Evolutionary conservation across 2,329 filamentous ascomycete species (phyloP).

Genomic region (Elsinoe batatas): DNA sequence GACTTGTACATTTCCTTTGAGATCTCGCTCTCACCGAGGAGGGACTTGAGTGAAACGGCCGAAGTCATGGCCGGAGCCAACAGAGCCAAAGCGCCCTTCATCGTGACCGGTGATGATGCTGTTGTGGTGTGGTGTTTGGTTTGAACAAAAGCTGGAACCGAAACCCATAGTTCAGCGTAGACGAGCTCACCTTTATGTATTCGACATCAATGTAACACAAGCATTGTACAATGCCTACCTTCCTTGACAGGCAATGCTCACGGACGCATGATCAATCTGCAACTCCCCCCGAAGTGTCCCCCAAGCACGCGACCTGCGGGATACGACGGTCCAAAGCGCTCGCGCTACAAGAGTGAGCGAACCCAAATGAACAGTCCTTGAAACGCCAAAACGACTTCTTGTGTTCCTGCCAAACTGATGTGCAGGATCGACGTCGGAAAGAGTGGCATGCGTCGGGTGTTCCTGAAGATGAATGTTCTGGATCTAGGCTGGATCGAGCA

Average conservation of each 20-base stretch:
- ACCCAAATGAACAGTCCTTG: slow-evolving; percentile 3
- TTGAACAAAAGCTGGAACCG: background rate
- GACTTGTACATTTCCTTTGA: slow-evolving; percentile 13
- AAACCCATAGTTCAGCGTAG: background rate
- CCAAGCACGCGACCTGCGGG: slow-evolving; percentile 9
- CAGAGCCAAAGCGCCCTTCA: slow-evolving; percentile 10
- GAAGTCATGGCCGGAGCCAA: slow-evolving; percentile 11
- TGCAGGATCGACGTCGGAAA: background rate
- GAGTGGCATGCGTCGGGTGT: slow-evolving; percentile 8
- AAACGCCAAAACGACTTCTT: slow-evolving; percentile 4
- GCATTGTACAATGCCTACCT: background rate
- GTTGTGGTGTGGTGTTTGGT: background rate
- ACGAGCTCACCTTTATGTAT: background rate
- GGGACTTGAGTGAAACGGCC: slow-evolving; percentile 10
- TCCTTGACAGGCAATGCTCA: background rate
- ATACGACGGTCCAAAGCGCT: slow-evolving; percentile 1
- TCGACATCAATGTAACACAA: background rate
- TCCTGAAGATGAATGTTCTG: slow-evolving; percentile 6
- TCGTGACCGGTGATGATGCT: background rate
- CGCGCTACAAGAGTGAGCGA: background rate
- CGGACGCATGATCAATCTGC: slow-evolving; percentile 8
- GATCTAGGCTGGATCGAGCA: slow-evolving; percentile 5
- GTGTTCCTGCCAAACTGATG: background rate
- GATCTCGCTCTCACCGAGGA: slow-evolving; percentile 10
- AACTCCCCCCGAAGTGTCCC: background rate